Conservation (phyloP, 257 asterid species). For the Leptodermis oblonga region DNA sequence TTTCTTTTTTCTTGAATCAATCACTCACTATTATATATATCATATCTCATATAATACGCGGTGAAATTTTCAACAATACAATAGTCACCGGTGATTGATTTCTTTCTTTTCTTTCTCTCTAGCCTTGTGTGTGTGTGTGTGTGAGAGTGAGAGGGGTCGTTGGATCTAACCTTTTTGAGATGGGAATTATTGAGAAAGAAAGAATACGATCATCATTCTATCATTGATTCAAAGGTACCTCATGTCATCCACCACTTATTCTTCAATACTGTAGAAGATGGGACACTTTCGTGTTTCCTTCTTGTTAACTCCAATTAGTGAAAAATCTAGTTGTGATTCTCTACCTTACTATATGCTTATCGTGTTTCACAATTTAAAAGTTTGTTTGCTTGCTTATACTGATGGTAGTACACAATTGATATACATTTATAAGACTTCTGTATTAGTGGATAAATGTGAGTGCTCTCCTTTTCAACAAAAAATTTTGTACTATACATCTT, state of each 20-base stretch:
- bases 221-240: constrained; percentile 20
- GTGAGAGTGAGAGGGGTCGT: constrained; percentile 7
- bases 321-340: too few relatives aligned
- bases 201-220: constrained; percentile 19
- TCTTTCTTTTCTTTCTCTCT: constrained; percentile 13
- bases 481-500: not conserved
- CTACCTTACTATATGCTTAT: too few relatives aligned
- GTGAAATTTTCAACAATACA: too few relatives aligned
- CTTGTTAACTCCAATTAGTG: too few relatives aligned
- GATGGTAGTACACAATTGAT: too few relatives aligned
- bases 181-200: constrained; percentile 4
- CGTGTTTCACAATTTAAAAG: too few relatives aligned
- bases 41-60: too few relatives aligned
- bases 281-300: not conserved
- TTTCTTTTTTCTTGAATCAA: too few relatives aligned
- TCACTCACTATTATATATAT: too few relatives aligned
- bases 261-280: not conserved
- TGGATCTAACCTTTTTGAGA: constrained; percentile 16
- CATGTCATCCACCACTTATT: constrained; percentile 20
- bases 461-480: not conserved
- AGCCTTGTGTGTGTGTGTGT: constrained; percentile 7
- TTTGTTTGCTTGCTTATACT: too few relatives aligned
- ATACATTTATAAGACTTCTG: too few relatives aligned
- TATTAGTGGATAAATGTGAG: constrained; percentile 13
- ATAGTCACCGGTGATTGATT: too few relatives aligned